Conservation (phyloP, 202 grass and related monocot genomes). For the Dendrocalamus latiflorus region DNA sequence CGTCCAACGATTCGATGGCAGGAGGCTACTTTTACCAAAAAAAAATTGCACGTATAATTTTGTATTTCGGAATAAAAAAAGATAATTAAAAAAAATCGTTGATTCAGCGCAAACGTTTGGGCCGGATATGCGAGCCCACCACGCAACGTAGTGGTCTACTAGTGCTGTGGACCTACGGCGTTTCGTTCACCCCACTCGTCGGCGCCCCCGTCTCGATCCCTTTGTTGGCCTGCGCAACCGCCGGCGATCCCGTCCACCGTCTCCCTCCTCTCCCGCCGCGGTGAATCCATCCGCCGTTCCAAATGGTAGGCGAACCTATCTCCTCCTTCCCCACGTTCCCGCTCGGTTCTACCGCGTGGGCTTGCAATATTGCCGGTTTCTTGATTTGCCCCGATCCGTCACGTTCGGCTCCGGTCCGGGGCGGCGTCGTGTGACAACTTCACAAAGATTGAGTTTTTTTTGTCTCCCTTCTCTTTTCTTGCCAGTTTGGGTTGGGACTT, state of each 20-base stretch:
- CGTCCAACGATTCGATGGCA: too few species aligned
- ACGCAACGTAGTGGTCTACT: neutral
- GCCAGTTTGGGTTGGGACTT: neutral
- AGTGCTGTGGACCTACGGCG: neutral
- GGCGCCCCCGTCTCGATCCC: neutral
- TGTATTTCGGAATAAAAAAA: too few species aligned
- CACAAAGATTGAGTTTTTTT: neutral
- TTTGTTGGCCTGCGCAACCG: neutral
- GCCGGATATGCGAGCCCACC: neutral
- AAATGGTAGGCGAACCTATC: neutral
- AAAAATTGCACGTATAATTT: too few species aligned
- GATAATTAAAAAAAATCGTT: too few species aligned
- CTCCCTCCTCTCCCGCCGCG: neutral
- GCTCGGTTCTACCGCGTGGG: neutral
- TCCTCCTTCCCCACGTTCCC: neutral
- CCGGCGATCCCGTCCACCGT: conserved; percentile 10
- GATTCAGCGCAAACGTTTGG: neutral
- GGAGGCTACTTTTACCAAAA: too few species aligned
- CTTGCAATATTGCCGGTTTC: neutral
- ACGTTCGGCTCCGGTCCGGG: neutral
- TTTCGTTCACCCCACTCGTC: conserved; percentile 13
- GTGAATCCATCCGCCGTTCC: neutral
- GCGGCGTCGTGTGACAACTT: neutral
- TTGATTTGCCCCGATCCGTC: conserved; percentile 17
- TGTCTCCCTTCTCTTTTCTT: neutral